Evolutionary conservation across 495 filamentous ascomycete species (phyloP).

Genomic region (Hypoxylon lenormandii): DNA sequence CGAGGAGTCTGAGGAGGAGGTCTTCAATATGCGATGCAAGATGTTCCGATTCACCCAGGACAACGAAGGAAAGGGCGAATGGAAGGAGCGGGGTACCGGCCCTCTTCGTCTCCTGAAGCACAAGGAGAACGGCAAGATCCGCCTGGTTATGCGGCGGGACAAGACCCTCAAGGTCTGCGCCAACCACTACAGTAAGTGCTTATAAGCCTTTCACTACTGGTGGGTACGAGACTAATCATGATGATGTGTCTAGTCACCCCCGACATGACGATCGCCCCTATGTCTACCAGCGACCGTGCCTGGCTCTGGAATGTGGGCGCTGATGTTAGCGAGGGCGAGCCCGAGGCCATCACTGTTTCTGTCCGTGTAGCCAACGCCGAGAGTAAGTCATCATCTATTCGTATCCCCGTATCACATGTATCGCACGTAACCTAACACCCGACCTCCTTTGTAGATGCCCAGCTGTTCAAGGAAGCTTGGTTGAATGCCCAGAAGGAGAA

Average conservation of each 20-base stretch:
- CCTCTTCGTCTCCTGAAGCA: constrained; percentile 97
- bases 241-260: constrained; percentile 76
- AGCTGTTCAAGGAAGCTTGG: constrained; percentile 97
- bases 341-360: constrained; percentile 93
- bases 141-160: constrained; percentile 97
- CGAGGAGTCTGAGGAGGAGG: constrained; percentile 96
- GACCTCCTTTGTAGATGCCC: constrained; percentile 75
- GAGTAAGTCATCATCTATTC: constrained; percentile 70
- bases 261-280: constrained; percentile 98
- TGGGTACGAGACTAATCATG: constrained; percentile 16
- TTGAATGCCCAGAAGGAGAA: constrained; percentile 98
- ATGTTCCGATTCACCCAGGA: constrained; percentile 97
- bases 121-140: constrained; percentile 96
- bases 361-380: constrained; percentile 98
- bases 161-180: constrained; percentile 99
- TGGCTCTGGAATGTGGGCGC: constrained; percentile 99
- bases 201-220: not conserved
- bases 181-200: constrained; percentile 94
- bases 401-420: not conserved
- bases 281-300: constrained; percentile 95
- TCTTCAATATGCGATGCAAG: constrained; percentile 99
- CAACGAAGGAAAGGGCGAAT: constrained; percentile 72
- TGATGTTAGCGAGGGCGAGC: constrained; percentile 97
- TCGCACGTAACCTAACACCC: constrained; percentile 40
- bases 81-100: constrained; percentile 99